Conservation (phyloP, 306 rosid species). For the Quercus wislizeni region DNA sequence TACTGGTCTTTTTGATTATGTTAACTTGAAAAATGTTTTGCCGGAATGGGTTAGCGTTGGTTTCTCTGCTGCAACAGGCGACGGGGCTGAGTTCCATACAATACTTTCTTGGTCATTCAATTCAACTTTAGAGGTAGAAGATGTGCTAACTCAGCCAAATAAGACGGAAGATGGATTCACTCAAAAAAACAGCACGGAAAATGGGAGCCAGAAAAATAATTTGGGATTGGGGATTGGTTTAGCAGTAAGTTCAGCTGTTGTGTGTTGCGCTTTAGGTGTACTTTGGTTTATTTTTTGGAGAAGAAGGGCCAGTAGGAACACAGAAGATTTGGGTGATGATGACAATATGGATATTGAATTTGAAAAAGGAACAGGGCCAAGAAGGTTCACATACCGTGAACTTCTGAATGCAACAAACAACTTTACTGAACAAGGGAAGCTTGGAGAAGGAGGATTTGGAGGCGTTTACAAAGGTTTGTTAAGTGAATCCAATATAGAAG, state of each 20-base stretch:
- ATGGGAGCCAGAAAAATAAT: not conserved
- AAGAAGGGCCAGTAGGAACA: conserved; percentile 9
- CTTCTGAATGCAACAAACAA: conserved; percentile 24
- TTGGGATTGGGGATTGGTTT: conserved; percentile 32
- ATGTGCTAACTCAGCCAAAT: too few relatives aligned
- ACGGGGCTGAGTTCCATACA: too few relatives aligned
- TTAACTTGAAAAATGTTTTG: too few relatives aligned
- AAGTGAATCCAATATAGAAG: not conserved
- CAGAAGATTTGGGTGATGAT: conserved; percentile 25
- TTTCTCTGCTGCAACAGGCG: too few relatives aligned
- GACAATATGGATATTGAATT: conserved; percentile 56
- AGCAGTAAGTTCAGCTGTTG: conserved; percentile 28
- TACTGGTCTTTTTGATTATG: too few relatives aligned
- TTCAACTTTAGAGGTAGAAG: too few relatives aligned
- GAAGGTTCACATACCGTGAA: conserved; percentile 54
- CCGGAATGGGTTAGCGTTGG: too few relatives aligned
- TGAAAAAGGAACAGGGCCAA: conserved; percentile 59
- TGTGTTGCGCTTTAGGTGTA: conserved; percentile 34
- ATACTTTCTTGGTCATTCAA: too few relatives aligned
- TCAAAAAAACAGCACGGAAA: too few relatives aligned
- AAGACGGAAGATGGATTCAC: too few relatives aligned
- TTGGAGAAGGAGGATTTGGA: conserved; percentile 73
- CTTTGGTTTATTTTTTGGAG: conserved; percentile 47
- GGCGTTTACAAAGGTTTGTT: conserved; percentile 12
- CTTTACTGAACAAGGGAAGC: too few relatives aligned